These are phyloP conservation scores for Malassezia arunalokei DNA, from an alignment of 1,284 basidiomycete species.

Conservation along the genomic window DNA sequence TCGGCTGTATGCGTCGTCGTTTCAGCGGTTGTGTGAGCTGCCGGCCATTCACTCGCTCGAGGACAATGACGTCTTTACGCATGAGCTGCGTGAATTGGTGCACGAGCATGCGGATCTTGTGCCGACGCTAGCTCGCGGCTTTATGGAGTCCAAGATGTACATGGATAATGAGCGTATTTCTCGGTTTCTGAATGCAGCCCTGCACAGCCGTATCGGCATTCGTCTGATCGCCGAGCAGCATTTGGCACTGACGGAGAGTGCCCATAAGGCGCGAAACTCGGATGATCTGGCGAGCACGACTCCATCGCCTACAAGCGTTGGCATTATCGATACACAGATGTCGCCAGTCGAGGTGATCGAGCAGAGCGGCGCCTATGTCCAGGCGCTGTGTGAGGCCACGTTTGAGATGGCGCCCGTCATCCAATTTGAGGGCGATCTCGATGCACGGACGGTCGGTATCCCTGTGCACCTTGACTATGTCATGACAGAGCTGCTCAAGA, in stretches of 20 bases:
- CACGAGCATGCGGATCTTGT: constrained; percentile 72
- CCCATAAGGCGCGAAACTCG: constrained; percentile 5
- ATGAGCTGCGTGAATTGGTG: constrained; percentile 60
- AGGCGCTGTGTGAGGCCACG: constrained; percentile 72
- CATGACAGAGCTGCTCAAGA: constrained; percentile 57
- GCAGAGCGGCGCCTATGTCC: constrained; percentile 58
- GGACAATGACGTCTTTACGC: constrained; percentile 61
- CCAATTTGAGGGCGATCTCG: constrained; percentile 23
- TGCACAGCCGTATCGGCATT: constrained; percentile 73
- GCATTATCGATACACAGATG: constrained; percentile 36
- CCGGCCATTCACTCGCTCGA: constrained; percentile 56
- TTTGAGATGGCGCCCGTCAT: constrained; percentile 58
- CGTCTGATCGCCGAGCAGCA: constrained; percentile 85
- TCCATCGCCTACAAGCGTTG: constrained; percentile 24
- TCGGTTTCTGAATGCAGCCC: constrained; percentile 68
- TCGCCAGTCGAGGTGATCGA: constrained; percentile 44
- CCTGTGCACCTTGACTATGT: constrained; percentile 82
- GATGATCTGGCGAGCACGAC: neutral
- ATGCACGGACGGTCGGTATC: constrained; percentile 56
- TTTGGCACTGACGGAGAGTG: constrained; percentile 54
- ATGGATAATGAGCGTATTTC: constrained; percentile 65
- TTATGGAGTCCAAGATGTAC: constrained; percentile 72
- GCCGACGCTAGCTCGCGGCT: constrained; percentile 76
- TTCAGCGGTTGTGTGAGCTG: constrained; percentile 60
- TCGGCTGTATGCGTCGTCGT: constrained; percentile 62